A percentile compares a stretch with the other conserved stretches of the same genome.
phyloP scores from a whole-genome alignment of 2,329 filamentous ascomycete species.

The Colletotrichum sp. region DNA sequence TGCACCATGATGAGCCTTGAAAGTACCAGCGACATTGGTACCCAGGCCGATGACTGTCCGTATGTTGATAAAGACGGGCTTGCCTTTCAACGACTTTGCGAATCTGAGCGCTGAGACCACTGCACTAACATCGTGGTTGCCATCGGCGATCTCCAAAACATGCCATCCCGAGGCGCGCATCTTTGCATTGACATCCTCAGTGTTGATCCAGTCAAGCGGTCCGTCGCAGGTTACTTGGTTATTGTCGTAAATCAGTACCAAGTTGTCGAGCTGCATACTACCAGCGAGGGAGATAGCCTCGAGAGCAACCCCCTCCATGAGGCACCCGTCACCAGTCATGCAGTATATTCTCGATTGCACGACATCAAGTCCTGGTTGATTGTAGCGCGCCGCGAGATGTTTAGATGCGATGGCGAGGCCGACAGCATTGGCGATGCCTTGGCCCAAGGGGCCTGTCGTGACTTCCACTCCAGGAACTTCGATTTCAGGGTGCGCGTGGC shows the following conservation, averaged over 20 bases:
- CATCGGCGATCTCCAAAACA: conserved; percentile 56
- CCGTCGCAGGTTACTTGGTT: conserved; percentile 64
- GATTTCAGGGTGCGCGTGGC: conserved; percentile 60
- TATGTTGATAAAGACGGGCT: conserved; percentile 63
- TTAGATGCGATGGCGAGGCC: conserved; percentile 61
- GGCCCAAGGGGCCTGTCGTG: conserved; percentile 61
- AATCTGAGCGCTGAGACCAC: conserved; percentile 50
- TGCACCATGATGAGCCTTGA: conserved; percentile 60
- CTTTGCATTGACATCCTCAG: conserved; percentile 59
- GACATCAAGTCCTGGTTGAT: conserved; percentile 51
- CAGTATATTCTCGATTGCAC: conserved; percentile 58
- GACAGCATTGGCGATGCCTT: conserved; percentile 62
- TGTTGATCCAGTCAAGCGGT: conserved; percentile 55
- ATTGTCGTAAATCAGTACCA: conserved; percentile 62
- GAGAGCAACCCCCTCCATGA: conserved; percentile 60
- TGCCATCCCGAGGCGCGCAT: conserved; percentile 59
- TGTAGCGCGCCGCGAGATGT: conserved; percentile 56
- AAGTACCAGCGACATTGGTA: conserved; percentile 49
- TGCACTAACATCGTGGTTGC: conserved; percentile 49
- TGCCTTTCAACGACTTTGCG: conserved; percentile 32
- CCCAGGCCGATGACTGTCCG: conserved; percentile 61
- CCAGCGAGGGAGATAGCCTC: conserved; percentile 61
- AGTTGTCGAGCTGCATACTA: conserved; percentile 55
- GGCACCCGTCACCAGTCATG: conserved; percentile 59
- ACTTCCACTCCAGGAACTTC: conserved; percentile 61